Percentiles rank a stretch among this genome's conserved stretches.
phyloP scores from a whole-genome alignment of 2,329 filamentous ascomycete genomes.

The Phoma herbarum region DNA sequence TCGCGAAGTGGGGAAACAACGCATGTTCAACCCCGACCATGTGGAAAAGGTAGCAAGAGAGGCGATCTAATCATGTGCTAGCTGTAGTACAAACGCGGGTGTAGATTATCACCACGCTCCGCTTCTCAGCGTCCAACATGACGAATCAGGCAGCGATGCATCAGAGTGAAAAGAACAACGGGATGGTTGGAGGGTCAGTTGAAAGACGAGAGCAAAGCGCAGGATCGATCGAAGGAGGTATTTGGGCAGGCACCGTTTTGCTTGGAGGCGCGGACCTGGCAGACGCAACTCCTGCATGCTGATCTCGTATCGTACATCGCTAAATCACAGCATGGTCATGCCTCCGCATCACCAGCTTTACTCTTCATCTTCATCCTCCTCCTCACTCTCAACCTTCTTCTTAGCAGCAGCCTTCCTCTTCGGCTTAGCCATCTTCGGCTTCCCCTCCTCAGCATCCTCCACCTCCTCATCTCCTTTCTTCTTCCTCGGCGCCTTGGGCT shows the following conservation, averaged over 20 bases:
- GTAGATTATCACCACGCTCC: too few species aligned
- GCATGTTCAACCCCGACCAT: too few species aligned
- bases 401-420: constrained; percentile 27
- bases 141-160: too few species aligned
- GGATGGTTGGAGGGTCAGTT: too few species aligned
- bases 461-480: constrained; percentile 44
- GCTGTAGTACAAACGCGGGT: too few species aligned
- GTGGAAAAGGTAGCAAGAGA: too few species aligned
- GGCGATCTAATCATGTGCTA: too few species aligned
- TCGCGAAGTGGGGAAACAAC: too few species aligned
- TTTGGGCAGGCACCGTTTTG: neutral
- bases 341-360: constrained; percentile 2
- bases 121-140: too few species aligned
- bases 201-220: too few species aligned
- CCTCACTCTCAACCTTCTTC: constrained; percentile 33
- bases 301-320: neutral
- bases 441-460: constrained; percentile 6
- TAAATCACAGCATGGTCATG: neutral
- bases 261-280: neutral
- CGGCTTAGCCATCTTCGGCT: constrained; percentile 4
- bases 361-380: constrained; percentile 30
- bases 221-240: neutral
- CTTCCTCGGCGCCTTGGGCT: constrained; percentile 50
- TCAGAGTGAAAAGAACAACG: too few species aligned
- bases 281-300: neutral